Evolutionary conservation across 345 rosid species (phyloP).

Genomic region (Camelina neglecta): DNA sequence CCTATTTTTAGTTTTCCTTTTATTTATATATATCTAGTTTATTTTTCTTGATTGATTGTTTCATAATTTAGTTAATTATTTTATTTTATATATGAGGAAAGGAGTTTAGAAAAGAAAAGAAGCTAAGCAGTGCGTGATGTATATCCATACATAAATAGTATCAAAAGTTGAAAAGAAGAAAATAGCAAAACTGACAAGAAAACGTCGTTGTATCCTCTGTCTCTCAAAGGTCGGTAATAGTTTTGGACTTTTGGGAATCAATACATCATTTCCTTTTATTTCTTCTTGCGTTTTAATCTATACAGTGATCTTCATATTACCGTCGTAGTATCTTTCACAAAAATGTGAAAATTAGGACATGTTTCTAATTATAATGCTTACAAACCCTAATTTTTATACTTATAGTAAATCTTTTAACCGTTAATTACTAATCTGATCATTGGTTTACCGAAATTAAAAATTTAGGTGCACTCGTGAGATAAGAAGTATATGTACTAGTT

Average conservation of each 20-base stretch:
- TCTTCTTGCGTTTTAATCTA: too few species aligned
- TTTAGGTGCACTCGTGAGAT: conserved; percentile 10
- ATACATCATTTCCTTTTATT: neutral
- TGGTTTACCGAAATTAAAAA: neutral
- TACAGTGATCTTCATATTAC: too few species aligned
- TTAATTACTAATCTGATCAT: neutral
- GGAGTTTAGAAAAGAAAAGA: too few species aligned
- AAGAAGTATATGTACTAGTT: neutral
- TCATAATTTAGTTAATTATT: neutral
- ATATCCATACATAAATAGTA: conserved; percentile 18
- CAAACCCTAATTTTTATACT: neutral
- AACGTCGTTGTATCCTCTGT: conserved; percentile 15
- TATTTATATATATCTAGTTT: neutral
- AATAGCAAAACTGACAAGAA: conserved; percentile 22
- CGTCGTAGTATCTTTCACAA: too few species aligned
- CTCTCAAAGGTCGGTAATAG: conserved; percentile 36
- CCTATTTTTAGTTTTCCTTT: neutral
- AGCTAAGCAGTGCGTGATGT: conserved; percentile 34
- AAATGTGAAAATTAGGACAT: neutral
- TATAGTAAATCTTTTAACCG: neutral
- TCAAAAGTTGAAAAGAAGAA: conserved; percentile 5
- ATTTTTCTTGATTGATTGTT: conserved; percentile 11
- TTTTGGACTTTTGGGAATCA: conserved; percentile 12
- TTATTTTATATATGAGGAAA: neutral
- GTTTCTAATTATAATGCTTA: neutral